Evolutionary conservation across 2,329 filamentous ascomycete genomes (phyloP), one percentile per base, ranked within the genome.

Genomic region (Harringtonia lauricola): DNA sequence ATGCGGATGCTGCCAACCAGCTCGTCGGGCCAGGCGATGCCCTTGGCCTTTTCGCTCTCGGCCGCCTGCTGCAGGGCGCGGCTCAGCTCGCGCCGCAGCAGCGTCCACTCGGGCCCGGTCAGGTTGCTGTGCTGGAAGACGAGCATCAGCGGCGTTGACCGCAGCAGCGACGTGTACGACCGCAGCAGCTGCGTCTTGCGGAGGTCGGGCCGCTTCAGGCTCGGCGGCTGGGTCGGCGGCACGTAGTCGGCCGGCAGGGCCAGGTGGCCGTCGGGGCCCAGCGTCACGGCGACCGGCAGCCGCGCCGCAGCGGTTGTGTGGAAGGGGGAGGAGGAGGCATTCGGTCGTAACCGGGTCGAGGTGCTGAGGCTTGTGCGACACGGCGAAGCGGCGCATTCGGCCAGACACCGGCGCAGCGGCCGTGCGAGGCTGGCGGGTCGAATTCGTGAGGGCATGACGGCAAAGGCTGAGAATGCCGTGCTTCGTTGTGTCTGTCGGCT

Each of bases 131-230:
- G 68, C 55, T 82, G 67, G 70, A 95, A 94, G 56, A 95, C 73
- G 47, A 95, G 74, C 53, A 94, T 81, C 48, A 95, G 64, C 34
- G 89, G 88, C 12, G 86, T 83, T 19, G 87, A 87, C 47, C 86
- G 86, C 46, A 95, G 77, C 48, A 95, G 70, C 38, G 89, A 92
- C 41, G 89, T 86, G 65, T 95, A 95, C 55, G 84, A 79, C 46
- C 89, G 80, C 46, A 80, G 72, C 47, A 96, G 73, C 64, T 98
- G 92, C 15, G 88, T 83, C 67, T 96, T 95, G 60, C 90, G 83
- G 56, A 83, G 83, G 59, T 94, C 84, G 38, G 89, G 77, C 18
- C 81, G 83, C 59, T 90, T 86, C 60, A 94, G 83, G 43, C 86
- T 94, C 4, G 86, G 87, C 3, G 89, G 90, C 63, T 95, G 88